Conservation (phyloP, 805 yeast genomes). For the Myxozyma mucilagina region DNA sequence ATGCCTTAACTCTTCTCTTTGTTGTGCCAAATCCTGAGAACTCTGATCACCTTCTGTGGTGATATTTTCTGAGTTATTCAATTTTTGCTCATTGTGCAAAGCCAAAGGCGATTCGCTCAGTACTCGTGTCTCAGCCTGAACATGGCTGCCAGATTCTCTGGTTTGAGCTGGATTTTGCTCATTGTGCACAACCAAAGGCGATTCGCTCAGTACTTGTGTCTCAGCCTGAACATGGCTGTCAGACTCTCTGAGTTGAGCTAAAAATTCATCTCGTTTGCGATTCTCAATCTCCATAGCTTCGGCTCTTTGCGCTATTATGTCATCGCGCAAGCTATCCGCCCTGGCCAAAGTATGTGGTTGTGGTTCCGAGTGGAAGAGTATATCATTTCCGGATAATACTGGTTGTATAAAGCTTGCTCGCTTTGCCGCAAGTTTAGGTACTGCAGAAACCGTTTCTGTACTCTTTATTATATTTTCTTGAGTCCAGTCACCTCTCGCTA, state of each 20-base stretch:
- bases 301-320: not conserved
- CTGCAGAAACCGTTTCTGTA: not conserved
- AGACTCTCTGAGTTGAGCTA: not conserved
- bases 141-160: not conserved
- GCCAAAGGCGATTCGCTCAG: too few species aligned
- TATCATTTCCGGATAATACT: not conserved
- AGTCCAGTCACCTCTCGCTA: slow-evolving; percentile 10
- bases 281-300: slow-evolving; percentile 1
- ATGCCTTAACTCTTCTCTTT: not conserved
- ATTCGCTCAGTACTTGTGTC: too few species aligned
- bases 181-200: too few species aligned
- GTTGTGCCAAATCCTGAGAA: not conserved
- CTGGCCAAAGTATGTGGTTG: not conserved
- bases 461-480: not conserved
- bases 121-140: too few species aligned
- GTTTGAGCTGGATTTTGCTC: too few species aligned
- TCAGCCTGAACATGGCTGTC: not conserved
- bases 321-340: too few species aligned
- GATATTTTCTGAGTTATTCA: not conserved
- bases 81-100: too few species aligned
- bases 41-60: not conserved
- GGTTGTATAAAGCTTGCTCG: not conserved
- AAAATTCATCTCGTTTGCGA: not conserved
- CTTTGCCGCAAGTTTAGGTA: not conserved
- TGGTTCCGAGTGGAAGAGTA: not conserved